Base-by-base conservation (phyloP, 2,329 filamentous ascomycete species). In the Apiospora pterosperma region DNA sequence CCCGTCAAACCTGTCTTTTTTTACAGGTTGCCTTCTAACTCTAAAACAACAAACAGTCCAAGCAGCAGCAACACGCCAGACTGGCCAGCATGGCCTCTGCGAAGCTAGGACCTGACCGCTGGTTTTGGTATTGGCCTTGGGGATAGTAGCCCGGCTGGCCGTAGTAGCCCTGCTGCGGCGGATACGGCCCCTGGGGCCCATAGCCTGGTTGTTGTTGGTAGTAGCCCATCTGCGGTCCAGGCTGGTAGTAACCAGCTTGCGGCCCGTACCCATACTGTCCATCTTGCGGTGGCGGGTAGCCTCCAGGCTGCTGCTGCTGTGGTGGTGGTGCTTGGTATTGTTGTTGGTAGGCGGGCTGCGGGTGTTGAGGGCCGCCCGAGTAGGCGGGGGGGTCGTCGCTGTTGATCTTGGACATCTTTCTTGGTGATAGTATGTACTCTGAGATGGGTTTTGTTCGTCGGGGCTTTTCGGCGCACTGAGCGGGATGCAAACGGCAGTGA, bases 31-130 rank as follows among this genome's bases (percentile, higher is more conserved):
- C 34, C n/a, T 14, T 39, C n/a, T 60, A 34, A n/a, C 21, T 48
- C 72, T 82, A 88, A 70, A 86, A 86, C n/a, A 87, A 72, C 25
- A 77, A 68, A 55, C 79, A 77, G 68, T 88, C 85, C 70, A 88
- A 72, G 71, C 85, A 88, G 76, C 85, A 88, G 73, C 85, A 88
- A 73, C 84, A 87, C 1, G 85, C 85, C 66, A 85, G 71, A 67
- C 79, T 78, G 19, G 82, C 85, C 19, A 86, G 69, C 62, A 85
- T 72, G 48, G 81, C 82, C 38, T 80, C 80, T 48, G 85, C 65
- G 19, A 63, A 66, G 23, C 67, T 65, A 61, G 64, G 63, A 16
- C 64, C 62, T 52, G 64, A 65, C 59, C 63, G 62, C 75, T 75
- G 67, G 71, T 74, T 69, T 69, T 72, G 67, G 66, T 76, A 73